A percentile compares a stretch with the other conserved stretches of the same genome.
Evolutionary conservation across 257 asterid genomes (phyloP).

Genomic region (Marsdenia floribunda): DNA sequence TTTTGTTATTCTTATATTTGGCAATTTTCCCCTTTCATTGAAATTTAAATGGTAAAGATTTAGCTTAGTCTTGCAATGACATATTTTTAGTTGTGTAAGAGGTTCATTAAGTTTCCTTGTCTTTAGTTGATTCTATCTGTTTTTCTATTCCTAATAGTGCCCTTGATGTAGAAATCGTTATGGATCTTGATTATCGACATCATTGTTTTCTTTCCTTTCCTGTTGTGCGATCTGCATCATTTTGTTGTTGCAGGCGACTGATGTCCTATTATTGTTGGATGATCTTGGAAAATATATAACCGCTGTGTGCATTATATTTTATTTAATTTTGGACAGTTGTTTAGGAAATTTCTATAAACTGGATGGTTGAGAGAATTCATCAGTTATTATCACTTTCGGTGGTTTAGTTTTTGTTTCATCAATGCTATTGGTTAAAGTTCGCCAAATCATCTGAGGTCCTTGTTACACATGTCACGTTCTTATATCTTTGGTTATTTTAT

Average conservation of each 20-base stretch:
- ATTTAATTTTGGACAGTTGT: not conserved
- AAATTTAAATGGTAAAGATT: not conserved
- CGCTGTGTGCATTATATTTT: too few relatives aligned
- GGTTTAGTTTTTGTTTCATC: conserved; percentile 18
- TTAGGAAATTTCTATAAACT: not conserved
- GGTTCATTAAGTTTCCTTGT: not conserved
- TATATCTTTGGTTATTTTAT: not conserved
- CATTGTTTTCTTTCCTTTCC: not conserved
- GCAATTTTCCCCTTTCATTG: not conserved
- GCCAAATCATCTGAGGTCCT: conserved; percentile 12
- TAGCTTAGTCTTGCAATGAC: not conserved
- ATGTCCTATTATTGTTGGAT: not conserved
- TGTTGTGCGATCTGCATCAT: not conserved
- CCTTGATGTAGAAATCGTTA: conserved; percentile 4
- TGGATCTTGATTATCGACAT: not conserved
- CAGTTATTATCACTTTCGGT: not conserved
- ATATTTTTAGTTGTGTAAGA: not conserved
- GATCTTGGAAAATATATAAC: not conserved
- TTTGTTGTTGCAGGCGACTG: not conserved
- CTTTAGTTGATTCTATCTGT: not conserved
- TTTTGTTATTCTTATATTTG: not conserved
- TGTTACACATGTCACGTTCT: conserved; percentile 22
- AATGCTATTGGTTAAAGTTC: conserved; percentile 17
- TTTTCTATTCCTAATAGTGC: not conserved
- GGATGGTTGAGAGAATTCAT: not conserved